Percentiles rank a stretch among this genome's conserved stretches.
These are phyloP conservation scores for Populus tremula DNA, from an alignment of 345 rosid genomes.

Conservation along the genomic window DNA sequence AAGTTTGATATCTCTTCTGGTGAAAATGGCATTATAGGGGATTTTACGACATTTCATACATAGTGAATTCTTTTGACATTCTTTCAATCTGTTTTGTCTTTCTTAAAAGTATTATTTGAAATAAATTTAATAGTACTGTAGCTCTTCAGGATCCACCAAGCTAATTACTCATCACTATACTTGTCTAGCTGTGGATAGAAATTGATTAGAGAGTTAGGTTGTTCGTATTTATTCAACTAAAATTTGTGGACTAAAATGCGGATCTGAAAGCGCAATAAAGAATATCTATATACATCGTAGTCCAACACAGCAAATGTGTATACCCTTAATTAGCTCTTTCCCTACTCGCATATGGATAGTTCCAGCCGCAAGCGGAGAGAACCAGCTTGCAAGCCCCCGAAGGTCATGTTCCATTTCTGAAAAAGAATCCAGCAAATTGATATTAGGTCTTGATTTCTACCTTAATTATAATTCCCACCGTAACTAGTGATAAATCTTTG, in stretches of 20 bases:
- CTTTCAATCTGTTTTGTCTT: background rate
- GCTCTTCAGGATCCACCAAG: background rate
- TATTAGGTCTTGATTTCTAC: no score
- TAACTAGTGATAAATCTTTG: no score
- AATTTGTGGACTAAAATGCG: background rate
- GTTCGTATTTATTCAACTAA: background rate
- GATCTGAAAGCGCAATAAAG: background rate
- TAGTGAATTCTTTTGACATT: background rate
- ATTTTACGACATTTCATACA: no score
- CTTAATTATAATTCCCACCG: no score
- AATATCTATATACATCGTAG: background rate
- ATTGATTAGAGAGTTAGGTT: background rate
- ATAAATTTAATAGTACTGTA: no score
- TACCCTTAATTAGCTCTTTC: background rate
- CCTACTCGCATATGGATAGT: background rate
- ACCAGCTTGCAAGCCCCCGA: no score
- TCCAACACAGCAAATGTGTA: background rate
- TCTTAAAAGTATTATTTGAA: background rate
- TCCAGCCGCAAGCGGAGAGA: no score
- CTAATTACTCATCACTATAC: no score
- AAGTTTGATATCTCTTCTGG: background rate
- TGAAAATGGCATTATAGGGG: background rate
- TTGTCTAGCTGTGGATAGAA: background rate
- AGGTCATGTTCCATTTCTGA: no score
- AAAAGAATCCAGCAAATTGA: no score